phyloP scores from a whole-genome alignment of 768 basidiomycete genomes.

The Jaapia argillacea region DNA sequence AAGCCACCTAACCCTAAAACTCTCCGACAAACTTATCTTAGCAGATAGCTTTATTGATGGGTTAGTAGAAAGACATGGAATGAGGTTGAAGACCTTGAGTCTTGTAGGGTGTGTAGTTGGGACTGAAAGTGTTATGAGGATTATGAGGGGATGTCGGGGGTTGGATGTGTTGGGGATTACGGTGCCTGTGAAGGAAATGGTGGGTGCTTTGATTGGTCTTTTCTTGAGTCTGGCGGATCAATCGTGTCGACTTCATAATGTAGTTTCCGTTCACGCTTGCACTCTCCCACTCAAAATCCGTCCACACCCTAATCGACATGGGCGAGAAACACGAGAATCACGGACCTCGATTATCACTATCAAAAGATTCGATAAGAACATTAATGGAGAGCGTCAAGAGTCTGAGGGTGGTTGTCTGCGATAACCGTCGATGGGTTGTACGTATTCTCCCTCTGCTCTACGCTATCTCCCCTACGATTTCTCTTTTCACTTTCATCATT shows the following conservation, averaged over 20 bases:
- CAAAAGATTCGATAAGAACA: neutral
- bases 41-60: conserved; percentile 29
- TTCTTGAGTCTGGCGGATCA: neutral
- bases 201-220: conserved; percentile 15
- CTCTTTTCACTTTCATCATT: too few relatives aligned
- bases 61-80: conserved; percentile 29
- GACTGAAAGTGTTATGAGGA: conserved; percentile 25
- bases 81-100: conserved; percentile 31
- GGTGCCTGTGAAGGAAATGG: conserved; percentile 42
- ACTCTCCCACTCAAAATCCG: neutral
- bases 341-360: neutral
- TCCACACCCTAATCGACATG: conserved; percentile 3
- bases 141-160: conserved; percentile 31
- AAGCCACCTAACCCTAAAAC: conserved; percentile 26
- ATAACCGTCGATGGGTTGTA: neutral
- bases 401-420: neutral
- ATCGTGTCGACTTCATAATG: neutral
- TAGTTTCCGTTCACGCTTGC: conserved; percentile 1
- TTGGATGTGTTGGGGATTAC: conserved; percentile 42
- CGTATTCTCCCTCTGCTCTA: too few relatives aligned
- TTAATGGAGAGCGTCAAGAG: neutral
- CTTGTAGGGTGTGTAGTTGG: conserved; percentile 37
- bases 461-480: too few relatives aligned
- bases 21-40: conserved; percentile 32
- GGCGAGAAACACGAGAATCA: neutral